Evolutionary conservation across 345 rosid species (phyloP).

Genomic region (Murraya paniculata): DNA sequence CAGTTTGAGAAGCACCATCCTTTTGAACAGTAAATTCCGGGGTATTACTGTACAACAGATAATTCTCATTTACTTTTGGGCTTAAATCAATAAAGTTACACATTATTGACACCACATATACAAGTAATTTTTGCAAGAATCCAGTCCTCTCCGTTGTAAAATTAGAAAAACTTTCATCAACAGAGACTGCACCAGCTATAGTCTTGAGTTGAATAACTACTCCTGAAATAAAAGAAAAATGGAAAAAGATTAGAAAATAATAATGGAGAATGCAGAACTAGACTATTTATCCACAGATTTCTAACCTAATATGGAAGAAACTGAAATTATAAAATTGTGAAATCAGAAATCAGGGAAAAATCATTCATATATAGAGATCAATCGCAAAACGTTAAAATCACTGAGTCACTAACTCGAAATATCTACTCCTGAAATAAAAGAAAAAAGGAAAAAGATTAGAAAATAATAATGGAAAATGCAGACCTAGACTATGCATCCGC

Average conservation of each 20-base stretch:
- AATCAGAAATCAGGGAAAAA: not conserved
- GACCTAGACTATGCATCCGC: not conserved
- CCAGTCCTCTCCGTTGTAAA: constrained; percentile 37
- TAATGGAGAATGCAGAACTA: not conserved
- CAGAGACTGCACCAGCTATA: constrained; percentile 40
- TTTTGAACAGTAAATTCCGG: constrained; percentile 24
- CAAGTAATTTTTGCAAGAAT: constrained; percentile 48
- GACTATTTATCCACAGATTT: not conserved
- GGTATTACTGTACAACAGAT: constrained; percentile 27
- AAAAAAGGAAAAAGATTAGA: not conserved
- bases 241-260: not conserved
- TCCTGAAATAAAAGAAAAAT: constrained; percentile 34
- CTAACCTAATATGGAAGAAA: not conserved
- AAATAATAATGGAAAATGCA: not conserved
- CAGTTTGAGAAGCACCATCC: constrained; percentile 20
- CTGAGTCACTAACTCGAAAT: not conserved
- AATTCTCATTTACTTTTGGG: constrained; percentile 33
- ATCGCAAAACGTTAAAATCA: not conserved
- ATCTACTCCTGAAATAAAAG: constrained; percentile 48
- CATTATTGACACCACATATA: constrained; percentile 52
- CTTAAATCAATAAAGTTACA: constrained; percentile 49
- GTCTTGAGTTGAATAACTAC: constrained; percentile 71
- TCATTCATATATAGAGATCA: not conserved
- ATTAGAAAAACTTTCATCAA: constrained; percentile 47
- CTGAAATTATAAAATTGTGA: not conserved